Conservation (phyloP, 371 early-diverging fungal species). For the Apophysomyces variabilis region DNA sequence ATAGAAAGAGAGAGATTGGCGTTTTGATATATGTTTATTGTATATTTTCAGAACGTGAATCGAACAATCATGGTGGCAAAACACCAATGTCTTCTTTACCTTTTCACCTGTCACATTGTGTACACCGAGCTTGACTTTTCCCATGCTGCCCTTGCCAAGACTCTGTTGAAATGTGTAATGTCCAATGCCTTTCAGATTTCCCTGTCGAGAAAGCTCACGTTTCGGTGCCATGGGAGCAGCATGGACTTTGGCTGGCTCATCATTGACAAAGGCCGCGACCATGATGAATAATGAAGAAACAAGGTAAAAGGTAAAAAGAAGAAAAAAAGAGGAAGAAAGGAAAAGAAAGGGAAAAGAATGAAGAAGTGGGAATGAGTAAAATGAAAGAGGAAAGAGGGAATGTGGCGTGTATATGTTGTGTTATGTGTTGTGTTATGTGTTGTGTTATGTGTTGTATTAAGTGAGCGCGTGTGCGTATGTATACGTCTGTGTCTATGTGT, state of each 20-base stretch:
- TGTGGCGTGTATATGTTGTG: background rate
- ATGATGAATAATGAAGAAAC: background rate
- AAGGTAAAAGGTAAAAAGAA: background rate
- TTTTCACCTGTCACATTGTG: constrained; percentile 41
- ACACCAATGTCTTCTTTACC: constrained; percentile 15
- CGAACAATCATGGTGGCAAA: background rate
- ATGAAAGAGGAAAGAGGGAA: constrained; percentile 1
- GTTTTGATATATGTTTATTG: background rate
- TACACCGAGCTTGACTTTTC: constrained; percentile 42
- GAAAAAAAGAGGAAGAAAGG: background rate
- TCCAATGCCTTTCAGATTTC: constrained; percentile 14
- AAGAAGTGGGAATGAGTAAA: background rate
- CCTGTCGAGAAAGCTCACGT: constrained; percentile 5
- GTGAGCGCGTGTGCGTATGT: background rate
- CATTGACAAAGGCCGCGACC: constrained; percentile 7
- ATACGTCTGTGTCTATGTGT: background rate
- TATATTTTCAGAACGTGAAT: background rate
- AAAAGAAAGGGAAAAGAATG: background rate
- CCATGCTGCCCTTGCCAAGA: constrained; percentile 45
- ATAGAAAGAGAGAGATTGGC: background rate
- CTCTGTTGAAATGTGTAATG: constrained; percentile 38
- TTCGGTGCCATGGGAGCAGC: background rate
- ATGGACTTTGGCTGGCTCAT: background rate
- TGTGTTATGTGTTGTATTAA: background rate
- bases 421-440: background rate